Evolutionary conservation across 23 red algal species (phyloP), one percentile per base, ranked within the genome.

Genomic region (Gracilaria vermiculophylla): DNA sequence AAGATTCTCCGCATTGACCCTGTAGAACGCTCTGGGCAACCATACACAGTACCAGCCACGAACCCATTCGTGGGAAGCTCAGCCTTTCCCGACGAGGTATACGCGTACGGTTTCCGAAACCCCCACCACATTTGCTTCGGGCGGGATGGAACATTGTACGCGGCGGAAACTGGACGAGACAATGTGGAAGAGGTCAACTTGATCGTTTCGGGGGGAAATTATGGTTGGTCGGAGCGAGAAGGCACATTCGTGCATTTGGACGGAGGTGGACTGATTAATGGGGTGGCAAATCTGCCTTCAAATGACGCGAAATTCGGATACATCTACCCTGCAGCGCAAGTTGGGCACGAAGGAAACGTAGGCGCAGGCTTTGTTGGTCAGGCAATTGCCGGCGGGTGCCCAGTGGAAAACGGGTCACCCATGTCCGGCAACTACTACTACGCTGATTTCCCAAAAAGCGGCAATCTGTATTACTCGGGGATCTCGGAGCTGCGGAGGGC

Each of bases 331-430:
- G 53, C 42, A 0, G 82, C 53, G 4, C 42, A 72, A 21, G 60
- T 86, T 25, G 82, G 60, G 15, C 82, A 86, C 62, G 54, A 55
- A 33, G 82, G 82, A 20, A 55, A 5, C 15, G 40, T 33, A 1
- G 82, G 82, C 10, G 82, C 82, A 16, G 82, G 82, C 0, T 86
- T 86, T 35, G 45, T 86, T 24, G 82, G 82, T 1, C 60, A 71
- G 34, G 82, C 82, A 10, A 51, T 86, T 17, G 82, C 82, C 0
- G 82, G 82, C 4, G 47, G 64, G 17, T 86, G 82, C 21, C 82
- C 82, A 40, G 67, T 86, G 2, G 82, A 86, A 43, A 86, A 86
- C 31, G 82, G 82, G 15, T 86, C 82, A 24, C 82, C 82, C 45
- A 52, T 86, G 82, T 33, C 45, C 7, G 82, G 82, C 36, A 86